Percentiles rank a stretch among this genome's conserved stretches.
Evolutionary conservation across 225 moss, liverwort and hornwort species (phyloP).

Genomic region (Marchantia paleacea): DNA sequence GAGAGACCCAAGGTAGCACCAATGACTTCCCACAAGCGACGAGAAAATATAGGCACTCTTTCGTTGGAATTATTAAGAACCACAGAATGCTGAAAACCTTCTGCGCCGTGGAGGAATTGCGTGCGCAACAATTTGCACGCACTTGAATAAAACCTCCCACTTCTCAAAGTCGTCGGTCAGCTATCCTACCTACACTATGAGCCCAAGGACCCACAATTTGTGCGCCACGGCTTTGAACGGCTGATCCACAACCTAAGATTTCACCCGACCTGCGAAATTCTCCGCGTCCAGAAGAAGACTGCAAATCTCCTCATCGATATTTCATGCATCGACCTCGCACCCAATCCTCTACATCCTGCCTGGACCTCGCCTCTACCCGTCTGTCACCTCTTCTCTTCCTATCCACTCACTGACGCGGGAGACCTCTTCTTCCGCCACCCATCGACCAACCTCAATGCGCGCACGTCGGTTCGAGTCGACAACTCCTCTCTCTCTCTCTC

Average conservation of each 20-base stretch:
- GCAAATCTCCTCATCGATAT: slow-evolving; percentile 5
- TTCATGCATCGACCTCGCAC: slow-evolving; percentile 4
- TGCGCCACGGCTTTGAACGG: background rate
- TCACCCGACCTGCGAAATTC: background rate
- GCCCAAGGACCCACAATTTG: background rate
- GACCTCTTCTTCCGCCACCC: background rate
- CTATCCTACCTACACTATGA: background rate
- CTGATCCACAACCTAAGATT: slow-evolving; percentile 12
- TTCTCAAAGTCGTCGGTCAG: background rate
- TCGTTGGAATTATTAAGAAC: background rate
- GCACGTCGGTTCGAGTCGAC: background rate
- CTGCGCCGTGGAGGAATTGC: background rate
- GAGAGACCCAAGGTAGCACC: background rate
- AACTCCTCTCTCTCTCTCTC: background rate
- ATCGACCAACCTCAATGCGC: background rate
- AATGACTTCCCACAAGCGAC: background rate
- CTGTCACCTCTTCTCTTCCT: background rate
- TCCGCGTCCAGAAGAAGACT: background rate
- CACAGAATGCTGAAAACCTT: slow-evolving; percentile 14
- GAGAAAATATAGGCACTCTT: background rate
- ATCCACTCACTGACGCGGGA: background rate
- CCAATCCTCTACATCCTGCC: slow-evolving; percentile 2
- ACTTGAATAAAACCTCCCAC: background rate
- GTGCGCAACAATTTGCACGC: background rate
- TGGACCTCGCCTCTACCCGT: background rate